These are phyloP conservation scores for Ilex paraguariensis DNA, from an alignment of 305 asterid species.

Conservation along the genomic window DNA sequence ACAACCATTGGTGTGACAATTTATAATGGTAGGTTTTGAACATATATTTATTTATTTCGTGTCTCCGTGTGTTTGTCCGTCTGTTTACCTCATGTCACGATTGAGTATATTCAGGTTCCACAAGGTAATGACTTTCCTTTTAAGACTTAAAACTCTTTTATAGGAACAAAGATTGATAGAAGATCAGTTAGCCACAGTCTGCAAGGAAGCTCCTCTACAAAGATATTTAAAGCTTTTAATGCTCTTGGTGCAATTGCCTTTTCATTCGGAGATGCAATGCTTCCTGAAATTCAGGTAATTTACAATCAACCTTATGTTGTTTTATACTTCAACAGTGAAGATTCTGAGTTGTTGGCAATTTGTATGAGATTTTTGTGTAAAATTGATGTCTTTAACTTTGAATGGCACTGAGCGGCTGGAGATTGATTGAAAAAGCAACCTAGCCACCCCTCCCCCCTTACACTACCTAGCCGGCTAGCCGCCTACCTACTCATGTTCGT, in stretches of 20 bases:
- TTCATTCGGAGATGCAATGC: conserved; percentile 69
- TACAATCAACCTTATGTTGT: not conserved
- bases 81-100: too few species aligned
- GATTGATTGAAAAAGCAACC: too few species aligned
- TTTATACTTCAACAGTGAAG: not conserved
- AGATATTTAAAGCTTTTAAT: conserved; percentile 42
- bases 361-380: not conserved
- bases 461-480: too few species aligned
- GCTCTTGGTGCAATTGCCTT: conserved; percentile 60
- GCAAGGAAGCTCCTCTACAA: conserved; percentile 38
- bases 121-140: too few species aligned
- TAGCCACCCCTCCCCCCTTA: too few species aligned
- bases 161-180: conserved; percentile 42
- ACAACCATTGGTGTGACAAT: conserved; percentile 51
- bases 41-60: too few species aligned
- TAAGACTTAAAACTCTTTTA: conserved; percentile 1
- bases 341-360: not conserved
- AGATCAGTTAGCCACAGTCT: conserved; percentile 26
- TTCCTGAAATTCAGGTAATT: conserved; percentile 58
- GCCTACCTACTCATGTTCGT: too few species aligned
- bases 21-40: conserved; percentile 27
- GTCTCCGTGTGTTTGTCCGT: too few species aligned
- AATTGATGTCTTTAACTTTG: too few species aligned
- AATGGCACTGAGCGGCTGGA: too few species aligned
- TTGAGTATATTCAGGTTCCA: too few species aligned